Conservation (phyloP, 345 rosid species). For the Brassica cretica region DNA sequence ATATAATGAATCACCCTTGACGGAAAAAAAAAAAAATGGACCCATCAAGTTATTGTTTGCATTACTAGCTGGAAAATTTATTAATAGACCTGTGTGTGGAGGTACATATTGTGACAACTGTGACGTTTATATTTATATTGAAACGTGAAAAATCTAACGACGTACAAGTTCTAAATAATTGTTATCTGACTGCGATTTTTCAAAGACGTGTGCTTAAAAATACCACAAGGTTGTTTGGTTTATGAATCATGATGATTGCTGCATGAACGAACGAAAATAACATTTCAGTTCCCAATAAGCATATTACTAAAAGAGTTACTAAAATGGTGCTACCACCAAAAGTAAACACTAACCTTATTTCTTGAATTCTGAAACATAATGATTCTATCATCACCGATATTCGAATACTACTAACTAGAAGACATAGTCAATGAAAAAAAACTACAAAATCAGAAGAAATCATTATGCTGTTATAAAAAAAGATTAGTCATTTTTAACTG, state of each 20-base stretch:
- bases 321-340: background rate
- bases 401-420: background rate
- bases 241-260: conserved; percentile 12
- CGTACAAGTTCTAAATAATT: conserved; percentile 16
- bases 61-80: conserved; percentile 25
- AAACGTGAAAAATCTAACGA: conserved; percentile 19
- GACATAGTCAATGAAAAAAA: background rate
- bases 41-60: conserved; percentile 22
- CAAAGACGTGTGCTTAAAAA: conserved; percentile 5
- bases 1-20: too few species aligned
- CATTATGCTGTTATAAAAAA: conserved; percentile 5
- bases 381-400: background rate
- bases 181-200: conserved; percentile 22
- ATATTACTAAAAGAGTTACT: too few species aligned
- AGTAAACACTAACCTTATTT: background rate
- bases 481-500: background rate
- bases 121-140: conserved; percentile 6
- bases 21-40: too few species aligned
- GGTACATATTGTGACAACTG: conserved; percentile 1
- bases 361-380: background rate
- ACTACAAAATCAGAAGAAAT: background rate
- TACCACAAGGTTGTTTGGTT: background rate
- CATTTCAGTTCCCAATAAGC: background rate
- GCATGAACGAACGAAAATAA: background rate
- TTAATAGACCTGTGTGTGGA: conserved; percentile 3